Evolutionary conservation across 306 rosid species (phyloP).

Genomic region (Begonia fuchsioides): DNA sequence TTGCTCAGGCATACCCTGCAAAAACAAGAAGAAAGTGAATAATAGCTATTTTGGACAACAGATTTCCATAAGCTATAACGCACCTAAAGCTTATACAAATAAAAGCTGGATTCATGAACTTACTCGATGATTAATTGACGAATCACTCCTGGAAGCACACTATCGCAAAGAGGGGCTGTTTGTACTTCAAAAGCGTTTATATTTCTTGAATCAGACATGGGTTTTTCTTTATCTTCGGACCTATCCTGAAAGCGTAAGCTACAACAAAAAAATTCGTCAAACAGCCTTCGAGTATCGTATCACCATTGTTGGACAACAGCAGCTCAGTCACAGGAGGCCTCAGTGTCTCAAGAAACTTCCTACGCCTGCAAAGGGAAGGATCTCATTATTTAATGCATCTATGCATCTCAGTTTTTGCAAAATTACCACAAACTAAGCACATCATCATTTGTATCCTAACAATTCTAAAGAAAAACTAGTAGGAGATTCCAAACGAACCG

Average conservation of each 20-base stretch:
- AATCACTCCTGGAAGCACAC: slow-evolving; percentile 68
- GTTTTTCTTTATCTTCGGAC: slow-evolving; percentile 17
- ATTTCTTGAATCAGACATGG: slow-evolving; percentile 12
- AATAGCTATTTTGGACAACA: not conserved
- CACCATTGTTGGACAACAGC: slow-evolving; percentile 66
- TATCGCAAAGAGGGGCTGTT: slow-evolving; percentile 62
- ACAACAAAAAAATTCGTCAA: slow-evolving; percentile 70
- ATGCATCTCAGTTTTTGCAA: no score
- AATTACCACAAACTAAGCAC: no score
- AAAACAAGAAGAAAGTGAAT: no score
- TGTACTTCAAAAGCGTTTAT: slow-evolving; percentile 55
- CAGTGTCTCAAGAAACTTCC: slow-evolving; percentile 61
- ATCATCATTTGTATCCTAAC: no score
- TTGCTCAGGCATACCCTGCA: slow-evolving; percentile 51
- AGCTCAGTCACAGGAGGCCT: slow-evolving; percentile 88
- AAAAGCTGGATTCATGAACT: slow-evolving; percentile 5
- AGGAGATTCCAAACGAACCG: slow-evolving; percentile 1
- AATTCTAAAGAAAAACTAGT: no score
- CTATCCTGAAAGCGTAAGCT: slow-evolving; percentile 33
- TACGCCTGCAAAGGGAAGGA: slow-evolving; percentile 38
- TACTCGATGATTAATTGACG: slow-evolving; percentile 78
- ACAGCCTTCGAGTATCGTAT: slow-evolving; percentile 75
- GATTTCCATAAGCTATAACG: not conserved
- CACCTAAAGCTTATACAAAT: no score
- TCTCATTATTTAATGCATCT: not conserved